Evolutionary conservation across 495 filamentous ascomycete species (phyloP), one percentile per base, ranked within the genome.

Genomic region (Physcia stellaris): DNA sequence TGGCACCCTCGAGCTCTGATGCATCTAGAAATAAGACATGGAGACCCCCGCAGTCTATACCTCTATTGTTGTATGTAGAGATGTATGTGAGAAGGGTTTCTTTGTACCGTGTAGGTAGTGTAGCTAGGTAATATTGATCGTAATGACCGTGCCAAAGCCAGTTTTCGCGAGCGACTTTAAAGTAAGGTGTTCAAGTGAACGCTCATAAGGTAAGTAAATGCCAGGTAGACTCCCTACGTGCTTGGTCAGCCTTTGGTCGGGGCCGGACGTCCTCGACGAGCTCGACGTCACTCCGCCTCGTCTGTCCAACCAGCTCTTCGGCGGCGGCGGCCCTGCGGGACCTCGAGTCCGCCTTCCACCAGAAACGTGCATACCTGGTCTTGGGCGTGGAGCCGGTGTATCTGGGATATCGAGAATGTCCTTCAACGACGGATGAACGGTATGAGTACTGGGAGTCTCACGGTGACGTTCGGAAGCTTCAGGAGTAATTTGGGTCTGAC

Each of bases 331-430:
- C 0, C 83, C 83, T 1, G 80, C 59, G 0, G 72, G 70, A 12
- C 63, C 53, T 40, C 73, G 66, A 42, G 59, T 38, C 21, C 67
- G 52, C 48, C 56, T 55, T 57, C 62, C 39, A 49, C 51, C 58
- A 22, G 52, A 40, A 31, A 59, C 50, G 20, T 67, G 58, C 36
- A 53, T 49, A 37, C 64, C 66, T 17, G 66, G 63, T 31, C 79
- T 75, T 23, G 80, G 79, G 12, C 59, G 59, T 5, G 79, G 80
- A 9, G 71, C 62, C n/a, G 76, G 73, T 20, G 73, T 72, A 47
- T 86, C 80, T 24, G 79, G 78, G 19, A 85, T 62, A 32, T 80
- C 69, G 22, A 88, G 66, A 29, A 87, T 68, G 23, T 70, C 63
- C 20, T 70, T 54, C 15, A 76, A 48, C 11, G 63, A 62, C 0